phyloP scores from a whole-genome alignment of 345 rosid species.

The Psidium friedrichsthalianum region DNA sequence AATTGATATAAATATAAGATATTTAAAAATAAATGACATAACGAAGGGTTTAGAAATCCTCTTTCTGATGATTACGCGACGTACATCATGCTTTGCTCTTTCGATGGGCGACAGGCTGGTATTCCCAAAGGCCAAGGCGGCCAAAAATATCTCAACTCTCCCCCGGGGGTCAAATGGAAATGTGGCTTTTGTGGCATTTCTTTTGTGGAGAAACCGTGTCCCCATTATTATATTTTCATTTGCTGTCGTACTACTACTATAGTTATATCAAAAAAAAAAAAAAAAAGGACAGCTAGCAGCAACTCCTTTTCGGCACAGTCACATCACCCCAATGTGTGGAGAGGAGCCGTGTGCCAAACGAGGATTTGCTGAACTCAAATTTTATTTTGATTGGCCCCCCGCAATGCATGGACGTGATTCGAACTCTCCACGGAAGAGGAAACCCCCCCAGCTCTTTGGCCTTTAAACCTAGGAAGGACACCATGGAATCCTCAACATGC shows the following conservation, averaged over 20 bases:
- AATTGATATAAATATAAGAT: too few relatives aligned
- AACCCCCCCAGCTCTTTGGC: neutral
- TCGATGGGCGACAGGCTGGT: neutral
- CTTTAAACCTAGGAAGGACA: neutral
- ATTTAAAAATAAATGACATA: too few relatives aligned
- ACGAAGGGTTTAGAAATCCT: too few relatives aligned
- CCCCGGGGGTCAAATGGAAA: neutral
- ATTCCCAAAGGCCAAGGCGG: neutral
- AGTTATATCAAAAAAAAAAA: neutral
- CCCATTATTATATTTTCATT: neutral
- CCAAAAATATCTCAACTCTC: neutral
- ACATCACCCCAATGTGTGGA: conserved; percentile 10
- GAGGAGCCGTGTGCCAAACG: neutral
- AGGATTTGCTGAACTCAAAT: neutral
- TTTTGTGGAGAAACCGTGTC: neutral
- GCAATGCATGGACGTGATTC: neutral
- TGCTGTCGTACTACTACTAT: neutral
- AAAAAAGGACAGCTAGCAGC: neutral
- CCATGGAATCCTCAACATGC: neutral
- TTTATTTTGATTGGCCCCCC: neutral
- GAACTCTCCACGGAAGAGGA: neutral
- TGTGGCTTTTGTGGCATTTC: neutral
- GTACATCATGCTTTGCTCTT: neutral
- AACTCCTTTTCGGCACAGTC: conserved; percentile 1
- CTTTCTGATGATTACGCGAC: neutral